Base-by-base conservation (phyloP, 2,329 filamentous ascomycete genomes). In the Aspergillus floridensis region DNA sequence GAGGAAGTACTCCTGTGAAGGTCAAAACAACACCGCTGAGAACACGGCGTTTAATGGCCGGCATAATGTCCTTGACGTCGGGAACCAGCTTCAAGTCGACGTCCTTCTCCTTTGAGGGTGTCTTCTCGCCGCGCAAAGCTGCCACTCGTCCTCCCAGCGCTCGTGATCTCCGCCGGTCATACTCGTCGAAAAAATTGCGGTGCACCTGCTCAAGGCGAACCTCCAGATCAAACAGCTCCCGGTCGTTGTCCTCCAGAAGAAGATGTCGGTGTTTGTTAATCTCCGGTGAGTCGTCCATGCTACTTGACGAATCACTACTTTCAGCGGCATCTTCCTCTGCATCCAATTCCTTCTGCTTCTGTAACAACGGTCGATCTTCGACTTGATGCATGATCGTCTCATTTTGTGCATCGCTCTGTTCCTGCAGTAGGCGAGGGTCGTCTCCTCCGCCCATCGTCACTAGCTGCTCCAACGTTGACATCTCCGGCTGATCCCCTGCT, bases 261-360 rank as follows among this genome's bases (percentile, higher is more conserved):
- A 92, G 89, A 70, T 96, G 92, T 35, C 86, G 81, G 54, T 80
- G 81, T 61, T 74, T 75, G 35, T 64, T 68, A 21, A 66, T 62
- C 51, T 77, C 76, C 47, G 73, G 74, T 4, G 74, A 72, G 55
- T 75, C 76, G 51, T 76, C 77, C 21, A 80, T 68, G 49, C 72
- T 77, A 7, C 71, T 65, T 5, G 69, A 71, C 29, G 76, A 79
- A 35, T 81, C 79, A 52, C 81, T 81, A 16, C 81, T 80, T 61
- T 82, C 84, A 57, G 80, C 84, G 41, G 84, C 82, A 46, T 91
- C 87, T 66, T 93, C 90, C 68, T 92, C 90, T 67, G 91, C 90
- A 69, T 99, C 95, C 22, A 97, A 82, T 72, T 92, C 84, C 69
- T 96, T 90, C 74, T 99, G 95, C 78, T 96, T 89, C 71, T 95